Evolutionary conservation across 2,329 filamentous ascomycete species (phyloP).

Genomic region (Neurospora crassa): DNA sequence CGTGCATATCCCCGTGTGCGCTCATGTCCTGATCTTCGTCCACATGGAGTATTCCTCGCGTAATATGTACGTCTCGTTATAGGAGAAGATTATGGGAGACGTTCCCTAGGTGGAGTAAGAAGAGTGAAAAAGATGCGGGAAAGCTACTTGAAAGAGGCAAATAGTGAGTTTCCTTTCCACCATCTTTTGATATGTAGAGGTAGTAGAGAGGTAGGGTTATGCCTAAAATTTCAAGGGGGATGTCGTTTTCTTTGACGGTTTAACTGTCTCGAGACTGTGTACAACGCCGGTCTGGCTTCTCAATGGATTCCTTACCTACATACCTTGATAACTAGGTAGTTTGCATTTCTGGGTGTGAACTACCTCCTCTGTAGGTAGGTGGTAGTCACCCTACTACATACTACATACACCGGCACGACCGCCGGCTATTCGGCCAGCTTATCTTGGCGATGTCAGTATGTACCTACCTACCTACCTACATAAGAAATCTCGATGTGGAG

Average conservation of each 20-base stretch:
- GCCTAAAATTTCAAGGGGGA: not conserved
- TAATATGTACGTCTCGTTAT: not conserved
- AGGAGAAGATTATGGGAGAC: not conserved
- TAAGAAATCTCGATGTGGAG: not conserved
- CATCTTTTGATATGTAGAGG: not conserved
- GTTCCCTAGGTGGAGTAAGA: not conserved
- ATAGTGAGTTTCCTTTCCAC: not conserved
- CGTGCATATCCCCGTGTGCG: not conserved
- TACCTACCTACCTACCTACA: not conserved
- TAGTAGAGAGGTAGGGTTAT: not conserved
- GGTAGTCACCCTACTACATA: not conserved
- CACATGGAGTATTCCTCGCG: not conserved
- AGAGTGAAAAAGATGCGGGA: not conserved
- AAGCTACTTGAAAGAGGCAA: not conserved
- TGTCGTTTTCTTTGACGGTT: not conserved
- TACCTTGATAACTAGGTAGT: not conserved
- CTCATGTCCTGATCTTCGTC: not conserved
- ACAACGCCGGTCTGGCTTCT: not conserved
- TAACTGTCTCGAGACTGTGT: not conserved
- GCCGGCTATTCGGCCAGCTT: not conserved
- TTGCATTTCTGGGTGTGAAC: not conserved
- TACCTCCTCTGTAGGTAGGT: not conserved
- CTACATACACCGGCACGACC: not conserved
- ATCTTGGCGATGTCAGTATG: not conserved
- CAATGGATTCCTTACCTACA: not conserved